These are phyloP conservation scores for Spirogloea muscicola DNA, from an alignment of 139 green algal genomes.

Conservation along the genomic window DNA sequence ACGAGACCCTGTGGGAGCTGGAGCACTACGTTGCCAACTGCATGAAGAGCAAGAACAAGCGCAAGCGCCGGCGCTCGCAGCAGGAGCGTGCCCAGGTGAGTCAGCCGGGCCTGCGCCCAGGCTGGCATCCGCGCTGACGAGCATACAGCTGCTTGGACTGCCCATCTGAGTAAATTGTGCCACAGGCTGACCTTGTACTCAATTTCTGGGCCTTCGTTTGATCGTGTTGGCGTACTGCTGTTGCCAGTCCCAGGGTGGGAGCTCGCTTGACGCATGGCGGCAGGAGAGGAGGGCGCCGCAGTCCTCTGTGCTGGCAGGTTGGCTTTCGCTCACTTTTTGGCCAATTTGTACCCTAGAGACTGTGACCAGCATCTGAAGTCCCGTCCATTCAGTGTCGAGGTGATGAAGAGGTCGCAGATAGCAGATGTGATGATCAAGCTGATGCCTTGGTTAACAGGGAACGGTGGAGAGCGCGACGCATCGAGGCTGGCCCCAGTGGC, in stretches of 20 bases:
- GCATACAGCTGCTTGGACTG: too few relatives aligned
- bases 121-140: too few relatives aligned
- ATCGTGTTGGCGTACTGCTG: background rate
- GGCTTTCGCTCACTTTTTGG: too few relatives aligned
- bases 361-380: too few relatives aligned
- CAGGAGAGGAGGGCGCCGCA: too few relatives aligned
- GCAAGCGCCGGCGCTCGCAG: background rate
- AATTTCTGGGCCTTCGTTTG: background rate
- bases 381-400: too few relatives aligned
- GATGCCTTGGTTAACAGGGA: background rate
- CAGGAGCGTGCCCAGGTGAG: background rate
- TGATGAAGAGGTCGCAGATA: background rate
- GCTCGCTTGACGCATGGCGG: too few relatives aligned
- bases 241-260: too few relatives aligned
- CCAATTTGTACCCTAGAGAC: too few relatives aligned
- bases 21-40: constrained; percentile 53
- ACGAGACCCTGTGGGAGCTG: constrained; percentile 62
- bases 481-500: constrained; percentile 5
- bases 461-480: constrained; percentile 8
- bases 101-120: background rate
- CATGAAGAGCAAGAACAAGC: constrained; percentile 52
- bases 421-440: background rate
- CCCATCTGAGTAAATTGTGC: background rate
- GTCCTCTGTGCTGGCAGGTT: too few relatives aligned
- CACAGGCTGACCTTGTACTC: background rate